Evolutionary conservation across 192 early-diverging fungal genomes (phyloP), one percentile per base, ranked within the genome.

Genomic region (Powellomyces hirtus): DNA sequence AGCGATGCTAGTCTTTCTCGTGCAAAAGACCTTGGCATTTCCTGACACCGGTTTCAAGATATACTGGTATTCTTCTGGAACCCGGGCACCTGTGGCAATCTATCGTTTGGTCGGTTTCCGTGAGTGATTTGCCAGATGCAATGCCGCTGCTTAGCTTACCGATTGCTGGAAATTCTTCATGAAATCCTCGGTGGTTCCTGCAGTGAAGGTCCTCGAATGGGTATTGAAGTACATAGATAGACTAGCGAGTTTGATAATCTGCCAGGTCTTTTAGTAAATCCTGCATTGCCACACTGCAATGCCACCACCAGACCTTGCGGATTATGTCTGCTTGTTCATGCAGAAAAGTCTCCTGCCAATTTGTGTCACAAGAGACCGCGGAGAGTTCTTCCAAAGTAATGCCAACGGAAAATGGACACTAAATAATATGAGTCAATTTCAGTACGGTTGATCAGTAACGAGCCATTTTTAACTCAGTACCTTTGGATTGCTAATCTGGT

Each of bases 41-140:
- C 95, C 97, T 18, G 92, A 92, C 0, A 98, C 94, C 1, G 97
- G 97, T 72, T 89, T 89, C 29, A 98, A 72, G 26, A 98, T 89
- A 64, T 94, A 96, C 59, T 92, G 90, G 52, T 89, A 86, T 37
- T 86, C 83, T 31, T 77, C 75, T 33, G 83, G 81, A 13, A 87
- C 69, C 8, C 86, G 76, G 40, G 84, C 77, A 24, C 79, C 80
- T 31, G 79, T 78, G 13, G 87, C 80, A 74, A 91, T 90, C 80
- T 88, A 50, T 31, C 44, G 64, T 20, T 46, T 11, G 40, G 40
- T 42, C 40, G 18, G 40, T 18, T 18, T 42, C 40, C 40, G 40
- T 42, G 10, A 18, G 10, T 42, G 18, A 11, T 42, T 42, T 18
- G 18, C 18, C 40, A n/a, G n/a, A n/a, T n/a, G 37, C 6, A 33